A percentile compares a stretch with the other conserved stretches of the same genome.
phyloP scores from a whole-genome alignment of 306 rosid genomes.

The Malus orientalis region DNA sequence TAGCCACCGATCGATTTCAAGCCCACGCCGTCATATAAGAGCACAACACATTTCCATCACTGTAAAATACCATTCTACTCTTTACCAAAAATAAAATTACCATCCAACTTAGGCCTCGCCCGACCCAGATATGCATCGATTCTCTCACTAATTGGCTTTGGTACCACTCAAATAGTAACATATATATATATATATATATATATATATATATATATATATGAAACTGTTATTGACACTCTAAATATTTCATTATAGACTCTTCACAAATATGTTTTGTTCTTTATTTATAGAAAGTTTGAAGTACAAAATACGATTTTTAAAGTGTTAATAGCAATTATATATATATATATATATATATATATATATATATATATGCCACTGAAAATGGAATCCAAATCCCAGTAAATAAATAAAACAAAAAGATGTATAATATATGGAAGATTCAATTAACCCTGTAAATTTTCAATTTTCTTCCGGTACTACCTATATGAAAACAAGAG shows the following conservation, averaged over 20 bases:
- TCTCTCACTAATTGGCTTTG: background rate
- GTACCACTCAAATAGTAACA: background rate
- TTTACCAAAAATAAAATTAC: background rate
- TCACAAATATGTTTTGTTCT: too few species aligned
- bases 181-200: too few species aligned
- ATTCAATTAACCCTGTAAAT: background rate
- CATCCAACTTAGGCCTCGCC: background rate
- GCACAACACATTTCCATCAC: too few species aligned
- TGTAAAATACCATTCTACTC: background rate
- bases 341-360: background rate
- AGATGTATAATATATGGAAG: background rate
- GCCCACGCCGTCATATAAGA: rapidly evolving
- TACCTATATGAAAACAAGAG: background rate
- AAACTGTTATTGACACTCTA: too few species aligned
- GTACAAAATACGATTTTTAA: too few species aligned
- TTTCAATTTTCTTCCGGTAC: conserved; percentile 3
- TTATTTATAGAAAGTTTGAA: too few species aligned
- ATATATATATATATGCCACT: background rate
- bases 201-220: too few species aligned
- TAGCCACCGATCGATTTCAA: rapidly evolving
- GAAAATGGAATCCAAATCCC: background rate
- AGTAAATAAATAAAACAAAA: background rate
- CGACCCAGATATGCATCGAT: background rate
- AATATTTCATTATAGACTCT: too few species aligned
- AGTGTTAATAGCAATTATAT: too few species aligned